Conservation (phyloP, 2,329 filamentous ascomycete species). For the Aspergillus phoenicis region DNA sequence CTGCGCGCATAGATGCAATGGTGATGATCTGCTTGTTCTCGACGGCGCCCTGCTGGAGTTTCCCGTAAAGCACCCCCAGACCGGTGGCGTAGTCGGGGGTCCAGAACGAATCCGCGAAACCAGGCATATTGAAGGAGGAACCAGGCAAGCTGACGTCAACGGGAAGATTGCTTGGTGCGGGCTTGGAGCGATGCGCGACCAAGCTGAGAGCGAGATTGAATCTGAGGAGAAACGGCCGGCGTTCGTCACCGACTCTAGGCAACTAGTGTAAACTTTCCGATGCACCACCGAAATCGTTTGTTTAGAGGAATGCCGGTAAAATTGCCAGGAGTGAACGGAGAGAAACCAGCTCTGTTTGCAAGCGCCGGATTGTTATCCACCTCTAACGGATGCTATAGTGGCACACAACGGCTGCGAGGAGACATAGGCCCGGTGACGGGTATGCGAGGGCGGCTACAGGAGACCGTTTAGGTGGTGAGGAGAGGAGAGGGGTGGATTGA, state of each 20-base stretch:
- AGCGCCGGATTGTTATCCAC: slow-evolving; percentile 10
- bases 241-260: slow-evolving; percentile 1
- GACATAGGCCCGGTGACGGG: slow-evolving; percentile 16
- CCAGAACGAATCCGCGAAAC: slow-evolving; percentile 97
- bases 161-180: neutral
- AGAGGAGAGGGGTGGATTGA: slow-evolving; percentile 1
- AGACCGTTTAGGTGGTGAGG: slow-evolving; percentile 1
- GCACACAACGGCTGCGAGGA: slow-evolving; percentile 15
- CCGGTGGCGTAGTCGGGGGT: slow-evolving; percentile 96
- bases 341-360: slow-evolving; percentile 17
- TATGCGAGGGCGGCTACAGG: slow-evolving; percentile 24
- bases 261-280: slow-evolving; percentile 2
- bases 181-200: neutral
- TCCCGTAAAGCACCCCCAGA: slow-evolving; percentile 89
- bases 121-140: slow-evolving; percentile 65
- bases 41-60: slow-evolving; percentile 92
- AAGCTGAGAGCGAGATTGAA: neutral
- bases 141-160: neutral
- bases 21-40: slow-evolving; percentile 95
- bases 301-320: neutral
- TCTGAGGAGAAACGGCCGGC: neutral
- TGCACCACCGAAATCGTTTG: neutral
- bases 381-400: slow-evolving; percentile 15
- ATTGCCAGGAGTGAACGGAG: neutral
- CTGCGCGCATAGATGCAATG: slow-evolving; percentile 89